Percentiles rank a stretch among this genome's conserved stretches.
Evolutionary conservation across 148 eudicot genomes (phyloP).

Genomic region (Arctostaphylos glauca): DNA sequence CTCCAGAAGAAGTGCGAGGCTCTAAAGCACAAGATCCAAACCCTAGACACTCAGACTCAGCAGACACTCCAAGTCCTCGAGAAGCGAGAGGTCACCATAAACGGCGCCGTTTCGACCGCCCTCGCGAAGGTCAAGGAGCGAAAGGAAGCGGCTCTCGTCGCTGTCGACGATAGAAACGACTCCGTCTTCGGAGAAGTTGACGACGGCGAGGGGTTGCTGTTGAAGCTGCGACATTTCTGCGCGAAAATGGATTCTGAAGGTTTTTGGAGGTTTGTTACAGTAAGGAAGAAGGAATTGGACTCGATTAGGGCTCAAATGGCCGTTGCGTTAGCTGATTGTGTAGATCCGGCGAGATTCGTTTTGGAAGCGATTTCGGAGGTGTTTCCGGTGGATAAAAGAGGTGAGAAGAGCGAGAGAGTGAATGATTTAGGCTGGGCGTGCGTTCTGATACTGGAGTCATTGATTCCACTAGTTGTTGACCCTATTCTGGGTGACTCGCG

Average conservation of each 20-base stretch:
- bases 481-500: conserved; percentile 73
- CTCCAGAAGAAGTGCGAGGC: conserved; percentile 57
- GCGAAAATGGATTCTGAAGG: conserved; percentile 49
- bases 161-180: not conserved
- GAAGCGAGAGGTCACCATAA: conserved; percentile 61
- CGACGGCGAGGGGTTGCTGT: conserved; percentile 45
- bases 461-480: conserved; percentile 76
- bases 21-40: conserved; percentile 46
- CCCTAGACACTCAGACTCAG: conserved; percentile 54
- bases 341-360: conserved; percentile 81
- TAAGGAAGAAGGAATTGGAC: conserved; percentile 77
- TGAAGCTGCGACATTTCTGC: conserved; percentile 46
- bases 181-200: conserved; percentile 44
- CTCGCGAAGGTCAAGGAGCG: conserved; percentile 44
- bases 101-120: conserved; percentile 49
- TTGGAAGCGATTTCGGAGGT: conserved; percentile 86
- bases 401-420: conserved; percentile 40
- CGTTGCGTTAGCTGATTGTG: conserved; percentile 52
- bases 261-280: conserved; percentile 62
- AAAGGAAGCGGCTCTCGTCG: conserved; percentile 30
- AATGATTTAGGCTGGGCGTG: conserved; percentile 97
- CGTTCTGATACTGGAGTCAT: conserved; percentile 70
- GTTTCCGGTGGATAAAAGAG: conserved; percentile 79
- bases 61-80: conserved; percentile 46
- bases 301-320: conserved; percentile 53